Base-by-base conservation (phyloP, 257 asterid genomes). In the Solanum clarkiae region DNA sequence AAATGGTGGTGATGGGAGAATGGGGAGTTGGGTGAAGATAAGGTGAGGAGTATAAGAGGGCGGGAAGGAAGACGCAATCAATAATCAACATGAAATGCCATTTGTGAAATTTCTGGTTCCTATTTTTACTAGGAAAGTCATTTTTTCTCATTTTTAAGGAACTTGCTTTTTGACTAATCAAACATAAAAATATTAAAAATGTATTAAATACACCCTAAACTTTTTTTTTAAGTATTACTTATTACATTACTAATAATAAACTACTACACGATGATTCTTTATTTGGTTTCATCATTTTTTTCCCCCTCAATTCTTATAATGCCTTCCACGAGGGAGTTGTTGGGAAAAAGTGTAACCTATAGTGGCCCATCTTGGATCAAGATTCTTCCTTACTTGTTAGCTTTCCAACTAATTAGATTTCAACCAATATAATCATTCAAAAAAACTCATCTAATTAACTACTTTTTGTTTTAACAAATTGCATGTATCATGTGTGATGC, bases 311-410 rank as follows among this genome's bases (percentile, higher is more conserved):
- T 66, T 15, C 74, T 66, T 45, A 66, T 66, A 15, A 66, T 66
- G n/a, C 47, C 74, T 66, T 66, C 74, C 74, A 66, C 32, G 47
- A 66, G 74, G 12, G 2, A 32, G 13, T 66, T 32, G 74, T 66
- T 29, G 22, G 74, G 74, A 15, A 16, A 66, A 68, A 68, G 44
- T 65, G 44, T 20, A 65, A 26, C 20, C 72, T 26, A 65, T 26
- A 26, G 15, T 69, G 51, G 49, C 77, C 77, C 51, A 69, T 69
- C 51, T 69, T 36, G 51, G 17, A 69, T 22, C 77, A 69, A 71
- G 18, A 44, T 71, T 42, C 80, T 44, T 71, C 80, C 15, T 18
- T 29, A 14, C 32, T 71, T 65, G 45, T 66, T 69, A 69, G 26
- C 7, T 32, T 36, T 68, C 22, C 75, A 68, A 40, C 24, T 18